phyloP scores from a whole-genome alignment of 805 yeast genomes.

The Metschnikowia colocasiae region DNA sequence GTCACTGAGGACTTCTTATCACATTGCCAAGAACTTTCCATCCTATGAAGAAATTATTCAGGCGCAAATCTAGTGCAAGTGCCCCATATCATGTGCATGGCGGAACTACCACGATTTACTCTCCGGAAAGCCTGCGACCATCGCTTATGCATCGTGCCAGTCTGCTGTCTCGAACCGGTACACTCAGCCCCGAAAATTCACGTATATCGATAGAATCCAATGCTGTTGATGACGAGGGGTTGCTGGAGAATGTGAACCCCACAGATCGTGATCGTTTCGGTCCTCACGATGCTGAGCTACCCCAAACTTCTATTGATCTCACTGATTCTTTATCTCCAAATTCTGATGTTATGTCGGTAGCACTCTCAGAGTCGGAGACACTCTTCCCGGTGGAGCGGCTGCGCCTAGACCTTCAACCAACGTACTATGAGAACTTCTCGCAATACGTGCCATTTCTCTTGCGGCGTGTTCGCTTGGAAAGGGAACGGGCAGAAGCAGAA shows the following conservation, averaged over 20 bases:
- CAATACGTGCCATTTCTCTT: constrained; percentile 37
- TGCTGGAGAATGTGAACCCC: too few species aligned
- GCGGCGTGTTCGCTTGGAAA: constrained; percentile 26
- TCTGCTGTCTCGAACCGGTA: not conserved
- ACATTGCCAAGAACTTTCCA: not conserved
- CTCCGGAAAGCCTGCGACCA: not conserved
- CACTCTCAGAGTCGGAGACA: constrained; percentile 39
- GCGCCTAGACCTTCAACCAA: constrained; percentile 33
- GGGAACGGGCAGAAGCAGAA: constrained; percentile 1
- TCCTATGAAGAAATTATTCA: constrained; percentile 6
- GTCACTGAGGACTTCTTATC: not conserved
- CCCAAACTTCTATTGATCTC: not conserved
- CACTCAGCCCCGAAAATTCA: not conserved
- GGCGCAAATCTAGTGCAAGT: constrained; percentile 8
- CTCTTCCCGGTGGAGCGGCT: constrained; percentile 22
- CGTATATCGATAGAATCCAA: not conserved
- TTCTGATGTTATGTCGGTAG: constrained; percentile 17
- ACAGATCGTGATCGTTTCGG: not conserved
- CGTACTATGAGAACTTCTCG: constrained; percentile 36
- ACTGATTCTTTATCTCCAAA: not conserved
- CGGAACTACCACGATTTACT: constrained; percentile 1
- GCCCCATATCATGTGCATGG: not conserved
- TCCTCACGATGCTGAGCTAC: not conserved
- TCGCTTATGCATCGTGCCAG: not conserved
- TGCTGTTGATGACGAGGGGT: not conserved